A percentile compares a stretch with the other conserved stretches of the same genome.
phyloP scores from a whole-genome alignment of 1,139 yeast genomes.

The Kodamaea suecica region DNA sequence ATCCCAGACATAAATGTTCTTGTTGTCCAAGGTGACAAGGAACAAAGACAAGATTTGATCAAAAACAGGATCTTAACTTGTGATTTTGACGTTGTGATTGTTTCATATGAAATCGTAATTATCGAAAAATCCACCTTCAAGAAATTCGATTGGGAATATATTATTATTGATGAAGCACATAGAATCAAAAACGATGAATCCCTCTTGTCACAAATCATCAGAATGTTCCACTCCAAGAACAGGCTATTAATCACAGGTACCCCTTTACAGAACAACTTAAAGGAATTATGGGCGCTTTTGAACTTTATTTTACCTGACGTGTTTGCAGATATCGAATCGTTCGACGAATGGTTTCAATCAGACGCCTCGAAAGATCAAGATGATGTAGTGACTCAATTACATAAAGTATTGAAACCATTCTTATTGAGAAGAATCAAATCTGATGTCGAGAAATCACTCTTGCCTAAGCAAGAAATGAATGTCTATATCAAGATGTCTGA shows the following conservation, averaged over 20 bases:
- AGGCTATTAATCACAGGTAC: constrained; percentile 77
- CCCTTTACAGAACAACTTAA: constrained; percentile 74
- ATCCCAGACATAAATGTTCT: constrained; percentile 71
- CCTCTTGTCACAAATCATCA: constrained; percentile 66
- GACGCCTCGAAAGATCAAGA: constrained; percentile 34
- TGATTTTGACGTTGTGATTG: constrained; percentile 68
- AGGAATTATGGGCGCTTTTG: constrained; percentile 77
- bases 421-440: constrained; percentile 71
- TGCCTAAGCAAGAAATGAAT: constrained; percentile 73
- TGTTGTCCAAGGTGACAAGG: constrained; percentile 73
- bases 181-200: constrained; percentile 78
- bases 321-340: constrained; percentile 68
- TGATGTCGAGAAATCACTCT: constrained; percentile 72
- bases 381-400: constrained; percentile 77
- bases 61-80: constrained; percentile 51
- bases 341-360: constrained; percentile 67
- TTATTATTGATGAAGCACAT: constrained; percentile 79
- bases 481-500: constrained; percentile 71
- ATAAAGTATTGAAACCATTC: constrained; percentile 80
- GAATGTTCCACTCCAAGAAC: constrained; percentile 68
- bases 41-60: constrained; percentile 53
- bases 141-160: constrained; percentile 71
- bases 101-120: constrained; percentile 76
- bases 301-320: constrained; percentile 76
- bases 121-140: constrained; percentile 63